These are phyloP conservation scores for Chlamydomonas sphaeroides DNA, from an alignment of 139 green algal species.

Conservation along the genomic window DNA sequence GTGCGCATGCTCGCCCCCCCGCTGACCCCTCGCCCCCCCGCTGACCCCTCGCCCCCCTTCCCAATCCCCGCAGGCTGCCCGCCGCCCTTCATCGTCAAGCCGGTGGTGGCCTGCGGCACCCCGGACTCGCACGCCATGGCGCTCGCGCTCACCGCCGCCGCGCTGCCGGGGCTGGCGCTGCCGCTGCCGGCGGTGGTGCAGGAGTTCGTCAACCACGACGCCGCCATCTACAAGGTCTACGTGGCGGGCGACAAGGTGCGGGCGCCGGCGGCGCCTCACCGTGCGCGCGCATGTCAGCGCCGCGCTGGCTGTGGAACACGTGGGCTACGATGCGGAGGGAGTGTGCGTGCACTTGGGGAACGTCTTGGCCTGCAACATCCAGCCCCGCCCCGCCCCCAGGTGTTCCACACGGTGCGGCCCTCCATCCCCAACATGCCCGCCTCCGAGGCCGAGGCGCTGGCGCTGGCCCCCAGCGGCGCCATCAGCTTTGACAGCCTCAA, in stretches of 20 bases:
- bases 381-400: slow-evolving; percentile 42
- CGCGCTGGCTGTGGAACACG: too few relatives aligned
- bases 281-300: too few relatives aligned
- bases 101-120: slow-evolving; percentile 75
- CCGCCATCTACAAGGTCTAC: slow-evolving; percentile 82
- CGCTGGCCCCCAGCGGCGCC: not conserved
- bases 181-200: slow-evolving; percentile 74
- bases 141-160: slow-evolving; percentile 56
- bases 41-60: not conserved
- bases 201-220: slow-evolving; percentile 86
- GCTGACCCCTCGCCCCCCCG: not conserved
- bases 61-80: slow-evolving; percentile 35
- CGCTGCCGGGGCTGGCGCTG: slow-evolving; percentile 4
- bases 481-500: slow-evolving; percentile 77
- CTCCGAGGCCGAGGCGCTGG: not conserved
- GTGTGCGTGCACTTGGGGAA: too few relatives aligned
- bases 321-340: too few relatives aligned
- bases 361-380: too few relatives aligned
- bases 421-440: slow-evolving; percentile 70
- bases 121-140: slow-evolving; percentile 79
- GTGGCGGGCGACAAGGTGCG: slow-evolving; percentile 67
- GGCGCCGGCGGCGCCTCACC: too few relatives aligned
- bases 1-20: too few relatives aligned
- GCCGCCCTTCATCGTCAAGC: slow-evolving; percentile 79
- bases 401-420: slow-evolving; percentile 58